Percentiles rank a stretch among this genome's conserved stretches.
Evolutionary conservation across 2,329 filamentous ascomycete species (phyloP).

Genomic region (Clarireedia sp.): DNA sequence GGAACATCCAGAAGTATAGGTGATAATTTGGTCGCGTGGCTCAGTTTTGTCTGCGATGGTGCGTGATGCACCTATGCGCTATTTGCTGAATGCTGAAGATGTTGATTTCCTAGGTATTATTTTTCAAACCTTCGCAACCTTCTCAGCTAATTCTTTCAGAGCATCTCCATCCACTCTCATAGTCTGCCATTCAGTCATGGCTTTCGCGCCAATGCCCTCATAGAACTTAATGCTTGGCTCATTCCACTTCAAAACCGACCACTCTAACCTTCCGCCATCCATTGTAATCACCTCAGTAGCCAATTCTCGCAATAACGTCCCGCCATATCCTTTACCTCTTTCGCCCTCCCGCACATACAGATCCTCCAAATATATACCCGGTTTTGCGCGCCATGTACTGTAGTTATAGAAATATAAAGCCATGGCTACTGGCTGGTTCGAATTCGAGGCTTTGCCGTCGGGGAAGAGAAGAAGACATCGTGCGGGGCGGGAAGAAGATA

Average conservation of each 20-base stretch:
- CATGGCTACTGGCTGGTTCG: conserved; percentile 54
- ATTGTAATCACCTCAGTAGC: conserved; percentile 72
- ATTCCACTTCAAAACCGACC: conserved; percentile 91
- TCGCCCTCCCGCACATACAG: conserved; percentile 69
- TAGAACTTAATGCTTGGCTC: conserved; percentile 86
- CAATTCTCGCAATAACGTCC: conserved; percentile 62
- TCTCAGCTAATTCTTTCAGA: conserved; percentile 47
- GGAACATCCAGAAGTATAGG: too few relatives aligned
- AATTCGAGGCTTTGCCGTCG: conserved; percentile 29
- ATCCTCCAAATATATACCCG: conserved; percentile 90
- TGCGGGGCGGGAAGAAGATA: conserved; percentile 53
- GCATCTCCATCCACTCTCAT: conserved; percentile 66
- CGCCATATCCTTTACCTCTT: conserved; percentile 73
- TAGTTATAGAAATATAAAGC: conserved; percentile 95
- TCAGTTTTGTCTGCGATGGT: too few relatives aligned
- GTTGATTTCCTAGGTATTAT: too few relatives aligned
- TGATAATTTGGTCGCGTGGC: too few relatives aligned
- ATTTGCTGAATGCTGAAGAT: too few relatives aligned
- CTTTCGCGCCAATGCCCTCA: conserved; percentile 51
- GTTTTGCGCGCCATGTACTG: conserved; percentile 80
- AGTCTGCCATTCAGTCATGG: conserved; percentile 64
- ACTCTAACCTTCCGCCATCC: conserved; percentile 71
- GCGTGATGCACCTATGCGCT: too few relatives aligned
- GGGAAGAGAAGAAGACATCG: conserved; percentile 63
- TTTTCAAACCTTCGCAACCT: conserved; percentile 8